Conservation (phyloP, 1,284 basidiomycete genomes). For the Dichomitus squalens region DNA sequence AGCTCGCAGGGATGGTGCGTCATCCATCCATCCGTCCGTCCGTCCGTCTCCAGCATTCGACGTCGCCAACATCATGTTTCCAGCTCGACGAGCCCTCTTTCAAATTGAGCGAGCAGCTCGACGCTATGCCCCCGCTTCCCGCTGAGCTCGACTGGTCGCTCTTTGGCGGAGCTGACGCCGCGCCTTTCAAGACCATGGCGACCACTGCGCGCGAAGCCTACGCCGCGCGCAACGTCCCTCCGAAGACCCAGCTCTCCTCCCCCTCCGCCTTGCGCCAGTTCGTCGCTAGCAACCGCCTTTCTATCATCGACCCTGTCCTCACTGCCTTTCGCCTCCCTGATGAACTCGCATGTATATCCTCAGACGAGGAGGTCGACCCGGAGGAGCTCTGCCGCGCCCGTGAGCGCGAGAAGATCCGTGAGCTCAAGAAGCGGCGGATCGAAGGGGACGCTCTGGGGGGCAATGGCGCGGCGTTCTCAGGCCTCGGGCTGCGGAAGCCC, state of each 20-base stretch:
- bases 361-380: slow-evolving; percentile 42
- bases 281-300: not conserved
- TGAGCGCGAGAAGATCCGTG: slow-evolving; percentile 54
- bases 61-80: slow-evolving; percentile 1
- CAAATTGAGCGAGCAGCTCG: slow-evolving; percentile 45
- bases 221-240: not conserved
- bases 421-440: slow-evolving; percentile 58
- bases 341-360: slow-evolving; percentile 1
- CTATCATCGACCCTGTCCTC: slow-evolving; percentile 2
- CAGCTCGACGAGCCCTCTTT: slow-evolving; percentile 33
- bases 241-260: not conserved
- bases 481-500: slow-evolving; percentile 28
- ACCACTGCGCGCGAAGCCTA: slow-evolving; percentile 25
- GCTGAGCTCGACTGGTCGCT: slow-evolving; percentile 53
- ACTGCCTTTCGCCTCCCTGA: not conserved
- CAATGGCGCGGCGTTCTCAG: slow-evolving; percentile 18
- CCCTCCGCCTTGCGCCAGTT: not conserved
- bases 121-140: slow-evolving; percentile 41
- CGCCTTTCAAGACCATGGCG: slow-evolving; percentile 49
- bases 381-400: slow-evolving; percentile 45
- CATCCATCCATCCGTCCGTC: too few species aligned
- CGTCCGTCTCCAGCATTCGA: not conserved
- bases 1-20: slow-evolving; percentile 38
- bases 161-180: slow-evolving; percentile 47
- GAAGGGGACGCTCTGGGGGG: slow-evolving; percentile 24